Conservation (phyloP, 1,139 yeast genomes). For the Yamadazyma membranifaciens region DNA sequence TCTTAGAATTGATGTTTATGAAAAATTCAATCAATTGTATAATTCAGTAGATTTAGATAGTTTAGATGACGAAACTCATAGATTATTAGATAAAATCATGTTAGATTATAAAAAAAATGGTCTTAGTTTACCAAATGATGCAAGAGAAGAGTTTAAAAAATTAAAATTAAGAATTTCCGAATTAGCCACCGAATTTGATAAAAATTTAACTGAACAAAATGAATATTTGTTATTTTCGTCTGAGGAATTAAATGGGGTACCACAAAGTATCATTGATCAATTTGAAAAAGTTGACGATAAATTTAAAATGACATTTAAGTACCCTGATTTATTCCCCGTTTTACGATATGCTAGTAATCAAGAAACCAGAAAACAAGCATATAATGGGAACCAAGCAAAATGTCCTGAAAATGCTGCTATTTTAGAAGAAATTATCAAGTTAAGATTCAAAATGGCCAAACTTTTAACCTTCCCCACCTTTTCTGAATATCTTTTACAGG, state of each 20-base stretch:
- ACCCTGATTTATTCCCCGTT: constrained; percentile 78
- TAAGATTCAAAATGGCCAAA: constrained; percentile 62
- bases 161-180: constrained; percentile 60
- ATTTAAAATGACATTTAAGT: constrained; percentile 72
- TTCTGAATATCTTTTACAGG: constrained; percentile 69
- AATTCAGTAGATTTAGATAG: constrained; percentile 26
- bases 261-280: constrained; percentile 57
- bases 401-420: constrained; percentile 60
- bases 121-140: constrained; percentile 54
- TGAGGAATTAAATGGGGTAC: constrained; percentile 74
- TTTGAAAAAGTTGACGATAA: constrained; percentile 47
- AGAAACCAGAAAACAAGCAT: constrained; percentile 65
- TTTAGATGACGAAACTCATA: constrained; percentile 54
- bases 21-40: constrained; percentile 53
- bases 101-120: constrained; percentile 65
- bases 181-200: constrained; percentile 55
- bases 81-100: constrained; percentile 57
- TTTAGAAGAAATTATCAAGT: constrained; percentile 55
- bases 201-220: constrained; percentile 70
- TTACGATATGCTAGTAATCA: constrained; percentile 64
- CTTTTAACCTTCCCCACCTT: constrained; percentile 64
- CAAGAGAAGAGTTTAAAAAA: constrained; percentile 54
- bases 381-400: constrained; percentile 64
- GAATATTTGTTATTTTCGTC: constrained; percentile 57
- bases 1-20: constrained; percentile 66